Conservation (phyloP, 495 filamentous ascomycete genomes). For the Penicillium antarcticum region DNA sequence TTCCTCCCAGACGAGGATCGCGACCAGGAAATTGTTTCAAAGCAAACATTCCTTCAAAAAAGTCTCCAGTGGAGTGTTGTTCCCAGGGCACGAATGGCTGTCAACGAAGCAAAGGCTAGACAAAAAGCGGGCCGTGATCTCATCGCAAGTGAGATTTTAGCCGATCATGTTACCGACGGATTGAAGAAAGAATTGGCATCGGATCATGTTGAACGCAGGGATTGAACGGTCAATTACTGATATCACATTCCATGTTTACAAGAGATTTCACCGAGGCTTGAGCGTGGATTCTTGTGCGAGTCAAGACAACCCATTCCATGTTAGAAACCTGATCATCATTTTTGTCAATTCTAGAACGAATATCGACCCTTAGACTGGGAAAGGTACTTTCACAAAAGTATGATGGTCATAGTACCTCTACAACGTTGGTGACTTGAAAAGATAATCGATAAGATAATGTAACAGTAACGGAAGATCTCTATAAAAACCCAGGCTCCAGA, state of each 20-base stretch:
- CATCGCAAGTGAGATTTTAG: conserved; percentile 3
- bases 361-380: no score
- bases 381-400: no score
- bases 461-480: background rate
- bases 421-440: no score
- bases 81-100: conserved; percentile 13
- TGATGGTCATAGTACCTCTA: no score
- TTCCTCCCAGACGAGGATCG: conserved; percentile 6
- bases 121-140: conserved; percentile 8
- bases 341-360: no score
- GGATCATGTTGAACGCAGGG: conserved; percentile 6
- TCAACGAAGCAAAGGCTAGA: conserved; percentile 14
- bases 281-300: no score
- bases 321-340: no score
- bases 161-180: background rate
- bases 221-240: background rate
- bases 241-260: no score
- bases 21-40: conserved; percentile 8
- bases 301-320: no score
- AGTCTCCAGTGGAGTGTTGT: conserved; percentile 14
- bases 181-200: background rate
- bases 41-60: conserved; percentile 12
- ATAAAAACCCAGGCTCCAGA: background rate
- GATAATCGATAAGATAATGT: background rate
- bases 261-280: no score